phyloP scores from a whole-genome alignment of 768 basidiomycete species.

The Mycena amicta region DNA sequence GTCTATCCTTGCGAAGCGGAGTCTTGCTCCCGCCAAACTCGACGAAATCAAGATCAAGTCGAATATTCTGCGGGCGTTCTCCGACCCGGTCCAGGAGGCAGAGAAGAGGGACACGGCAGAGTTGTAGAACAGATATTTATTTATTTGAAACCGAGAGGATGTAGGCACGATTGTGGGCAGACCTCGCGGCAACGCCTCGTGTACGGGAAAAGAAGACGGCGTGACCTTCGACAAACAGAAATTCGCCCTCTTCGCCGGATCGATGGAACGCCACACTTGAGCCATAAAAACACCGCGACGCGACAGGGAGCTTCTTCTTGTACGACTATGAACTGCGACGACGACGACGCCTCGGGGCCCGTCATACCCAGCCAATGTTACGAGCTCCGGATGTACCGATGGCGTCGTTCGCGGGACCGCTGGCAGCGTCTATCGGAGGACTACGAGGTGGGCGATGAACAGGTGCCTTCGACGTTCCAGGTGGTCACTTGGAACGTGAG shows the following conservation, averaged over 20 bases:
- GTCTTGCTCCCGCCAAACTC: constrained; percentile 74
- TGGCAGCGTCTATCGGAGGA: constrained; percentile 50
- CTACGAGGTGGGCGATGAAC: constrained; percentile 36
- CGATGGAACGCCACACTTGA: constrained; percentile 2
- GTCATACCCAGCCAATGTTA: constrained; percentile 34
- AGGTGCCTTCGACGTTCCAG: constrained; percentile 47
- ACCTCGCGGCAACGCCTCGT: constrained; percentile 12
- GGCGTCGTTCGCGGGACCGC: constrained; percentile 36
- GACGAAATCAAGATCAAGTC: constrained; percentile 94
- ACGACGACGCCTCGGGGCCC: constrained; percentile 18
- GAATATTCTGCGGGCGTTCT: constrained; percentile 78
- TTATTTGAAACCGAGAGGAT: constrained; percentile 29
- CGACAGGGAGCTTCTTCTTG: too few species aligned
- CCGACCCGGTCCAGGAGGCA: constrained; percentile 40
- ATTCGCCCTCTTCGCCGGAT: not conserved
- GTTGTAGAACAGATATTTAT: constrained; percentile 34
- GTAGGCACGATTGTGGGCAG: constrained; percentile 1
- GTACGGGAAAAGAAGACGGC: not conserved
- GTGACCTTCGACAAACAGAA: not conserved
- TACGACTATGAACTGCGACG: constrained; percentile 14
- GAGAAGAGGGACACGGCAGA: constrained; percentile 39
- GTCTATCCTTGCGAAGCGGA: constrained; percentile 77
- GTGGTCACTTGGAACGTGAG: constrained; percentile 79
- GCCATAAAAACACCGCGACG: not conserved
- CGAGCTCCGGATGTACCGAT: constrained; percentile 41